phyloP scores from a whole-genome alignment of 2,329 filamentous ascomycete genomes.

The Verticillium longisporum region DNA sequence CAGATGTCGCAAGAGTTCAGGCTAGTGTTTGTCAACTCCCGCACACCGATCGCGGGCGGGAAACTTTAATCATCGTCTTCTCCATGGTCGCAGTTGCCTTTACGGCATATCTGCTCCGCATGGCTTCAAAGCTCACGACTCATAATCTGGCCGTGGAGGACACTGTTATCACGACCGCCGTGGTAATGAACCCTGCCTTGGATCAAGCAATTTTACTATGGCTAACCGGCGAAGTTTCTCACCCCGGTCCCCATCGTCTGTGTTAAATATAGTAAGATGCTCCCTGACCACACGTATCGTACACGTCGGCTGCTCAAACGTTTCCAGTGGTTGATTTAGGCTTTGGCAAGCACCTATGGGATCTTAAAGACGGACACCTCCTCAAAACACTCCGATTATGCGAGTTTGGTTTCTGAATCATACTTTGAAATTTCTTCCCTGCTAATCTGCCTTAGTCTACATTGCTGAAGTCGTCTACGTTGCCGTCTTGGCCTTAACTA shows the following conservation, averaged over 20 bases:
- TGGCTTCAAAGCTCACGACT: neutral
- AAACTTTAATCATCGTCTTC: constrained; percentile 4
- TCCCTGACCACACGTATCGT: too few species aligned
- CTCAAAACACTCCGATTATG: constrained; percentile 4
- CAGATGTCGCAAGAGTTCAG: constrained; percentile 9
- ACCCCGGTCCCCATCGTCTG: constrained; percentile 4
- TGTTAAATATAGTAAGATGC: constrained; percentile 3
- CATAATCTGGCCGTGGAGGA: neutral
- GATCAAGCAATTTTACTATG: neutral
- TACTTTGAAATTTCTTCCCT: too few species aligned
- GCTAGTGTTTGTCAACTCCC: constrained; percentile 6
- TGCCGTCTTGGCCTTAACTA: constrained; percentile 18
- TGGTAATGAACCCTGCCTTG: neutral
- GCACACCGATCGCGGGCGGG: constrained; percentile 5
- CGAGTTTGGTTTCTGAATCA: neutral
- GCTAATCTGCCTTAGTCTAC: constrained; percentile 10
- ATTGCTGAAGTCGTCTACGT: constrained; percentile 21
- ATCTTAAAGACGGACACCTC: constrained; percentile 6
- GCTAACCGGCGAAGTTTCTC: neutral
- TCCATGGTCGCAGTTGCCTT: constrained; percentile 1
- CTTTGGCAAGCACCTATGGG: constrained; percentile 10
- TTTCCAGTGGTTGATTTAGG: constrained; percentile 4
- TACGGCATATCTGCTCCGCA: neutral
- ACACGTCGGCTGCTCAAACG: neutral
- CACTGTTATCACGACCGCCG: neutral